These are phyloP conservation scores for Mortierella sp. DNA, from an alignment of 371 early-diverging fungal species.

Conservation along the genomic window DNA sequence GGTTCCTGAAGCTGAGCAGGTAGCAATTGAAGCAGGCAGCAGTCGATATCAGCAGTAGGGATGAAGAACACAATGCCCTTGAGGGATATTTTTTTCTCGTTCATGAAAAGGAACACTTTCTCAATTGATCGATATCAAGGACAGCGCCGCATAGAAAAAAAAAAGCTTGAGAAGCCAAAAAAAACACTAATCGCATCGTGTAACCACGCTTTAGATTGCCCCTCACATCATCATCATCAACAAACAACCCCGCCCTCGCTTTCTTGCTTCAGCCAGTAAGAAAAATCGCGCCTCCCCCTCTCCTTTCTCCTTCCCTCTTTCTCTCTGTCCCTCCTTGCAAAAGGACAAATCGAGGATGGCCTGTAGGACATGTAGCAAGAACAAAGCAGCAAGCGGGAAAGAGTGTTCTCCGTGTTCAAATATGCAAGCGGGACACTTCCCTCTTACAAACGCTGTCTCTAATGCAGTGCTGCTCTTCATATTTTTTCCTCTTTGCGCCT, in stretches of 20 bases:
- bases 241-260: conserved; percentile 7
- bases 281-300: conserved; percentile 53
- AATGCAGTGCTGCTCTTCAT: not conserved
- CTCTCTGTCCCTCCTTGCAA: not conserved
- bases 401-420: not conserved
- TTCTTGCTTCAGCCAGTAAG: conserved; percentile 27
- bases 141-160: not conserved
- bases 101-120: not conserved
- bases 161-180: too few species aligned
- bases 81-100: not conserved
- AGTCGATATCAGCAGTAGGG: too few species aligned
- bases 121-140: not conserved
- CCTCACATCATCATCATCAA: not conserved
- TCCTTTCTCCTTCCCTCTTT: not conserved
- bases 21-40: too few species aligned
- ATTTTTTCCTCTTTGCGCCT: not conserved
- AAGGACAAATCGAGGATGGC: too few species aligned
- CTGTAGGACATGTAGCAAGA: not conserved
- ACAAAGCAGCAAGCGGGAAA: not conserved
- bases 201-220: not conserved
- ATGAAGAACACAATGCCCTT: too few species aligned
- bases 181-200: not conserved
- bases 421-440: not conserved
- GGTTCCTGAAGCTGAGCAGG: too few species aligned
- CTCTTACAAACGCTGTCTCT: not conserved